phyloP scores from a whole-genome alignment of 2,329 filamentous ascomycete genomes.

The Elsinoe ampelina region DNA sequence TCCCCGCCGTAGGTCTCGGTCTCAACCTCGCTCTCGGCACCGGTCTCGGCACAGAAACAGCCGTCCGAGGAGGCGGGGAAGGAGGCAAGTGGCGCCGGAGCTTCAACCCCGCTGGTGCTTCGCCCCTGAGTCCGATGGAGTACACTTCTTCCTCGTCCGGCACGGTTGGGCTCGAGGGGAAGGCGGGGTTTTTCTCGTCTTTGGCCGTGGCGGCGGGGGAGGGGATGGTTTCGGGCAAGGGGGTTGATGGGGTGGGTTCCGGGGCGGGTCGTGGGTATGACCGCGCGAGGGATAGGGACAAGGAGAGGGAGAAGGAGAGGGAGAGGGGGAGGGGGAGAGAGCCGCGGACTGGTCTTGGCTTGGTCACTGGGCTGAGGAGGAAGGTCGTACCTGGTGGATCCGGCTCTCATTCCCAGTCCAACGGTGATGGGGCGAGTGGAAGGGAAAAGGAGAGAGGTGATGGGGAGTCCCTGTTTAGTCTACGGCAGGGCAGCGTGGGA shows the following conservation, averaged over 20 bases:
- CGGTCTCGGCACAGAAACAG: background rate
- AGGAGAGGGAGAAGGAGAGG: background rate
- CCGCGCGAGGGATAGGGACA: too few relatives aligned
- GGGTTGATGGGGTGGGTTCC: too few relatives aligned
- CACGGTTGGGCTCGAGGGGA: background rate
- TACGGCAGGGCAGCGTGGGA: slow-evolving; percentile 14
- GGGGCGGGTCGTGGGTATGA: too few relatives aligned
- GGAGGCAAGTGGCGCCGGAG: slow-evolving; percentile 1
- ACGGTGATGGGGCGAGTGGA: slow-evolving; percentile 13
- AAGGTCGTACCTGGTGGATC: slow-evolving; percentile 16
- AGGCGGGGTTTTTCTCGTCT: too few relatives aligned
- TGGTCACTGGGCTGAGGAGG: slow-evolving; percentile 14
- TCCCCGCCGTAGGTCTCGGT: background rate
- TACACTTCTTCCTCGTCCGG: background rate
- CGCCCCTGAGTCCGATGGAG: background rate
- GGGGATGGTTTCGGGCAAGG: too few relatives aligned
- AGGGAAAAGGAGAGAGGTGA: slow-evolving; percentile 23
- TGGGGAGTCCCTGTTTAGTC: slow-evolving; percentile 12
- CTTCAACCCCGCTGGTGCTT: slow-evolving; percentile 17
- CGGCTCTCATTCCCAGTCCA: too few relatives aligned
- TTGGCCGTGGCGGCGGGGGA: too few relatives aligned
- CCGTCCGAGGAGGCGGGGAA: background rate
- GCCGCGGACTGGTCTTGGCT: background rate
- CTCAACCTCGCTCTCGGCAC: background rate
- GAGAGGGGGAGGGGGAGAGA: background rate